A percentile compares a stretch with the other conserved stretches of the same genome.
Conservation (phyloP, 2,329 filamentous ascomycete species). For the Xylaria sp. region DNA sequence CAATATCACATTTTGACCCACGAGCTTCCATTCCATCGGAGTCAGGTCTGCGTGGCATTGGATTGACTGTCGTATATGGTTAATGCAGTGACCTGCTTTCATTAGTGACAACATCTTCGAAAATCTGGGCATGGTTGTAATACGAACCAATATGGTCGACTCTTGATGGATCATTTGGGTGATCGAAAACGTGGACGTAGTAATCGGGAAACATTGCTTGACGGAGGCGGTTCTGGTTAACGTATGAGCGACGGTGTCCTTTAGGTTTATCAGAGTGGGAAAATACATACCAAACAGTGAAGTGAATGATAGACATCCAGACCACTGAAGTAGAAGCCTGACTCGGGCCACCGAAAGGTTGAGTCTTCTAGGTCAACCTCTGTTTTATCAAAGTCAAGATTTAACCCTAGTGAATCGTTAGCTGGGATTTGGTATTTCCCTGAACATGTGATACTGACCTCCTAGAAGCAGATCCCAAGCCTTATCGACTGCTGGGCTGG, state of each 20-base stretch:
- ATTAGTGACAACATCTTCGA: neutral
- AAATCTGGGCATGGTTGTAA: neutral
- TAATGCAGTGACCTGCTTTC: constrained; percentile 26
- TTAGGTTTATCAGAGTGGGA: neutral
- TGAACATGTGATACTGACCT: too few relatives aligned
- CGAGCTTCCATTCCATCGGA: constrained; percentile 30
- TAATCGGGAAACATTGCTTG: constrained; percentile 29
- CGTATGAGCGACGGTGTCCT: neutral
- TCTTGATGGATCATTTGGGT: constrained; percentile 16
- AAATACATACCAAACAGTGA: constrained; percentile 25
- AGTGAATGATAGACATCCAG: constrained; percentile 32
- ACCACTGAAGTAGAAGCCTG: constrained; percentile 29
- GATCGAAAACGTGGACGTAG: constrained; percentile 19
- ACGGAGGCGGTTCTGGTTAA: constrained; percentile 27
- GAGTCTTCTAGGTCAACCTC: constrained; percentile 15
- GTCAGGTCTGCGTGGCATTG: constrained; percentile 32
- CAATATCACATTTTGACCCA: constrained; percentile 21
- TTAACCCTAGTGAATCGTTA: constrained; percentile 13
- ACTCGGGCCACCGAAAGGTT: constrained; percentile 29
- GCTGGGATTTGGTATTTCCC: too few relatives aligned
- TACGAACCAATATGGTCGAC: constrained; percentile 31
- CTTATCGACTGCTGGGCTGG: constrained; percentile 10
- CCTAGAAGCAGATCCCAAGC: constrained; percentile 21
- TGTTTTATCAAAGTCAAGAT: constrained; percentile 16
- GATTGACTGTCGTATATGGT: constrained; percentile 31